phyloP scores from a whole-genome alignment of 306 rosid genomes.

The Cicer pinnatifidum region DNA sequence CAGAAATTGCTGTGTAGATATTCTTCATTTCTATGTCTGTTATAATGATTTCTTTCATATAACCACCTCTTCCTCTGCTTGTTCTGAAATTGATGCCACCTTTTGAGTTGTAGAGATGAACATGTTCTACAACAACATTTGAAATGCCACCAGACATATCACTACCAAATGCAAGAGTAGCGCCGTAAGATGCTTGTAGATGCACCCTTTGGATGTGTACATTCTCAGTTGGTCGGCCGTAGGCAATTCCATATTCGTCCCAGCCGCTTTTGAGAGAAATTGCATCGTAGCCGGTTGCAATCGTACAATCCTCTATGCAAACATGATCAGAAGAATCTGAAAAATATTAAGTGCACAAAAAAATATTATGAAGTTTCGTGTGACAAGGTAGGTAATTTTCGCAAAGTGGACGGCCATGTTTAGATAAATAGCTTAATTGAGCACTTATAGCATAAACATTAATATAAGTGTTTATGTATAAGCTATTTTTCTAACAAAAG shows the following conservation, averaged over 20 bases:
- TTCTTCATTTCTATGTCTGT: constrained; percentile 65
- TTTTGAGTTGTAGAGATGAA: constrained; percentile 66
- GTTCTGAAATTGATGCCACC: constrained; percentile 80
- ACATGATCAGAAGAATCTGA: constrained; percentile 85
- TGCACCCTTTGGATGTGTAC: constrained; percentile 77
- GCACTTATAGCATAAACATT: too few species aligned
- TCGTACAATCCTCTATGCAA: constrained; percentile 81
- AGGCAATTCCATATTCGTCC: constrained; percentile 94
- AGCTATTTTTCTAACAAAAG: too few species aligned
- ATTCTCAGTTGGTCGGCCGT: constrained; percentile 81
- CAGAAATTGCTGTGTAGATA: constrained; percentile 61
- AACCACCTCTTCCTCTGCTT: constrained; percentile 86
- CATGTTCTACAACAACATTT: constrained; percentile 68
- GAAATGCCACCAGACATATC: constrained; percentile 99
- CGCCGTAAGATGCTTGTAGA: constrained; percentile 72
- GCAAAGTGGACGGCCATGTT: not conserved
- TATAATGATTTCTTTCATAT: constrained; percentile 63
- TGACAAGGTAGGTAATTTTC: not conserved
- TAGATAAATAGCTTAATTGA: too few species aligned
- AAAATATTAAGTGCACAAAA: constrained; percentile 39
- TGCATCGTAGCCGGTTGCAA: constrained; percentile 82
- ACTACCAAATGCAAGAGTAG: constrained; percentile 87
- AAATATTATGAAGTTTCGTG: not conserved
- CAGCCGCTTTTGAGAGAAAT: constrained; percentile 95
- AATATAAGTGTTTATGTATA: too few species aligned